These are phyloP conservation scores for Kregervanrija delftensis DNA, from an alignment of 805 yeast genomes.

Conservation along the genomic window DNA sequence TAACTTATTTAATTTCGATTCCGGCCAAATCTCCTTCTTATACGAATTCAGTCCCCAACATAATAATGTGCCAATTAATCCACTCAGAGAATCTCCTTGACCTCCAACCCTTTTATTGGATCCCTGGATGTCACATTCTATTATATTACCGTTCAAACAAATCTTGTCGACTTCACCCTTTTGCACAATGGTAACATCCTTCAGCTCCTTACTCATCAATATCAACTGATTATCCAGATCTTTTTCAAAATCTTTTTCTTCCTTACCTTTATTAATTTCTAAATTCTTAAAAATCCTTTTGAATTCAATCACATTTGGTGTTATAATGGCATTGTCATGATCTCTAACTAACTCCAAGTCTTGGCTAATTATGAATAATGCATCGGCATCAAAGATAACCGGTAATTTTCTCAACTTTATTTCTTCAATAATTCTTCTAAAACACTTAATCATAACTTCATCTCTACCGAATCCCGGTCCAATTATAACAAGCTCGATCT, in stretches of 20 bases:
- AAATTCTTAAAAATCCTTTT: constrained; percentile 53
- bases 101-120: constrained; percentile 86
- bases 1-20: constrained; percentile 25
- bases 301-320: constrained; percentile 90
- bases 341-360: constrained; percentile 38
- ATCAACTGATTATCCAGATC: too few species aligned
- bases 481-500: constrained; percentile 76
- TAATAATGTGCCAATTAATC: constrained; percentile 72
- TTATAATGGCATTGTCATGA: constrained; percentile 57
- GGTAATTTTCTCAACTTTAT: constrained; percentile 56
- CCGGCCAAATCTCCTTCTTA: constrained; percentile 52
- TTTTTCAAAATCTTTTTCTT: too few species aligned
- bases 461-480: constrained; percentile 97
- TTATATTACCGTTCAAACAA: constrained; percentile 39
- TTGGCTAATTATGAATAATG: constrained; percentile 61
- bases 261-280: constrained; percentile 21
- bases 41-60: constrained; percentile 74
- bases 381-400: constrained; percentile 86
- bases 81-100: constrained; percentile 91
- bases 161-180: constrained; percentile 70
- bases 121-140: constrained; percentile 44
- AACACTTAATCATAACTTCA: constrained; percentile 51
- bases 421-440: constrained; percentile 50
- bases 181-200: constrained; percentile 47
- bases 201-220: too few species aligned